Evolutionary conservation across 179 eudicot genomes (phyloP).

Genomic region (Heliamphora pulchella): DNA sequence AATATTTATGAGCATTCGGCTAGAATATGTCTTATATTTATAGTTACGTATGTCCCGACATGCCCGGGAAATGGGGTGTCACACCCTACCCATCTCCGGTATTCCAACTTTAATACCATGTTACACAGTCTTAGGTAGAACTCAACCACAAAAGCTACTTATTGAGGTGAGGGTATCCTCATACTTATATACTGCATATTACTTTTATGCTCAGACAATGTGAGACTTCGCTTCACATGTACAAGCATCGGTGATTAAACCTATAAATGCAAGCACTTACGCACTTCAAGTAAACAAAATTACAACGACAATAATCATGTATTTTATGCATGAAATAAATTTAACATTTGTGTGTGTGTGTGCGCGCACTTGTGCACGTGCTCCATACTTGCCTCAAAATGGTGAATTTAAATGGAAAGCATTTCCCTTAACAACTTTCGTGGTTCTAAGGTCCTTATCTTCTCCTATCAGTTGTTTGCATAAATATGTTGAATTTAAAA

Average conservation of each 20-base stretch:
- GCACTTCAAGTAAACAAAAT: slow-evolving; percentile 3
- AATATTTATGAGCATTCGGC: no score
- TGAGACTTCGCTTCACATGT: no score
- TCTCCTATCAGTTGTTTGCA: neutral
- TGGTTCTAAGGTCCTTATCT: slow-evolving; percentile 5
- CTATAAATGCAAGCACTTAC: neutral
- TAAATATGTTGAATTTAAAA: neutral
- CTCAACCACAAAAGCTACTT: no score
- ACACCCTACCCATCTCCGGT: no score
- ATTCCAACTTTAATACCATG: no score
- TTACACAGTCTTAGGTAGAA: no score
- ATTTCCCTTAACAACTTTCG: neutral
- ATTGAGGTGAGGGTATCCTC: no score
- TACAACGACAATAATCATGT: neutral
- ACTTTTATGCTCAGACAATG: neutral
- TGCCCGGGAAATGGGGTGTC: no score
- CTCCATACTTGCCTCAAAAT: neutral
- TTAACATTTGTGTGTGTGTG: no score
- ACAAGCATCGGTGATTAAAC: neutral
- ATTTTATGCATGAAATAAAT: neutral
- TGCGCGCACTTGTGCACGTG: neutral
- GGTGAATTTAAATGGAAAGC: neutral
- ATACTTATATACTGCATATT: no score
- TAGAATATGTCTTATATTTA: no score
- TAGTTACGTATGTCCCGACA: no score